Base-by-base conservation (phyloP, 768 basidiomycete species). In the Austroboletus festivus region DNA sequence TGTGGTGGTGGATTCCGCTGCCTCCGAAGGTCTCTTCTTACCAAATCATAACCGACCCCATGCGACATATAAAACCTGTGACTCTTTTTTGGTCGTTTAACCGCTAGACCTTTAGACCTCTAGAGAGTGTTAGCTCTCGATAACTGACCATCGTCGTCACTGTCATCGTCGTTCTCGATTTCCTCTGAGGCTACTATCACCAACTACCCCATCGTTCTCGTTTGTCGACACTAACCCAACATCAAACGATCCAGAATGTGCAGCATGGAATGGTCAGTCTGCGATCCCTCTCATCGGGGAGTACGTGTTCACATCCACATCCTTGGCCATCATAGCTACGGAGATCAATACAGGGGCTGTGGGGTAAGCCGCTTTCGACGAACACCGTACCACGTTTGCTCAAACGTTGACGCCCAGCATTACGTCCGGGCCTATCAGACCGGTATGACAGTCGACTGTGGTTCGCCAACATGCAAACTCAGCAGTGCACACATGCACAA, bases 391-490 rank as follows among this genome's bases (percentile, higher is more conserved):
- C 24, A 28, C 46, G 47, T 47, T 41, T 37, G 38, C 49, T 50
- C 44, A 48, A 43, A 12, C 35, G 39, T n/a, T n/a, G n/a, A n/a
- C 34, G 19, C 9, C 19, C 57, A 86, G 85, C 83, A 85, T 65
- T 86, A 83, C 63, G 73, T 85, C 41, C 71, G 73, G 31, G 58
- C 72, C 22, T 87, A 86, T 56, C 81, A 83, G 55, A 79, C 82
- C 0, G 85, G 86, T 28, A 68, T 73, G 47, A 76, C 67, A 46
- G 65, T 63, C 44, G 85, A 88, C 61, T 88, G 86, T 58, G 64
- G 68, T 31, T 68, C 64, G 26, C 65, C 69, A 5, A 62, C 59
- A 19, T 88, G 85, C 65, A 74, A 65, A 30, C 60, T 79, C 55
- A 86, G 85, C 64, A 53, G 61, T 11, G 73, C 72, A 15, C 86